Percentiles rank a stretch among this genome's conserved stretches.
Evolutionary conservation across 2,329 filamentous ascomycete species (phyloP).

Genomic region (Alternaria incomplexa): DNA sequence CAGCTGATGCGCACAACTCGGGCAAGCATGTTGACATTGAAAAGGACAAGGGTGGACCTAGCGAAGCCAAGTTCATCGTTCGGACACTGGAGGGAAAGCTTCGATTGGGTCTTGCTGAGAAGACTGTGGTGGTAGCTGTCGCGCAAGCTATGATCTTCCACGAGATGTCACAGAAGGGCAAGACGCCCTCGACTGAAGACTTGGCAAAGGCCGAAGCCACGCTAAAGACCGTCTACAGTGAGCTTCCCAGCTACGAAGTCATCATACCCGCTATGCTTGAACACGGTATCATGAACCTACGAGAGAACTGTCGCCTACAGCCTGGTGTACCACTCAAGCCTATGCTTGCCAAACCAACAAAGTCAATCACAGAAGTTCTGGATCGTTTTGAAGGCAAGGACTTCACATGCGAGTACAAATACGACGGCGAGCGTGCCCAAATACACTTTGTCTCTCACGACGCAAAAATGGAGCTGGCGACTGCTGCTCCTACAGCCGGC

Average conservation of each 20-base stretch:
- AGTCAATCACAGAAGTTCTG: constrained; percentile 95
- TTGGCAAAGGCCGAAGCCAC: constrained; percentile 83
- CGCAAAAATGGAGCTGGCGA: constrained; percentile 70
- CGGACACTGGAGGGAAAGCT: constrained; percentile 95
- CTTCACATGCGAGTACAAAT: constrained; percentile 99
- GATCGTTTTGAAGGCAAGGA: constrained; percentile 94
- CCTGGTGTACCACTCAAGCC: constrained; percentile 95
- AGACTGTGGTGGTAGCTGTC: constrained; percentile 85
- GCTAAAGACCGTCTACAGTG: constrained; percentile 93
- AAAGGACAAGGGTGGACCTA: constrained; percentile 90
- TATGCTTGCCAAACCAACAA: constrained; percentile 98
- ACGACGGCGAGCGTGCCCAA: constrained; percentile 96
- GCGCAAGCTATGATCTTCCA: constrained; percentile 88
- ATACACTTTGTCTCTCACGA: constrained; percentile 95
- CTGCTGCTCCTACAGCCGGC: constrained; percentile 62
- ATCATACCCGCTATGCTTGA: constrained; percentile 90
- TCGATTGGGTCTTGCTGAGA: constrained; percentile 88
- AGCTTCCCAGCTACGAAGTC: constrained; percentile 92
- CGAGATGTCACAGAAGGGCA: constrained; percentile 74
- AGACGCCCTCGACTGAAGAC: constrained; percentile 74
- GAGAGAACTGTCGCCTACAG: constrained; percentile 85
- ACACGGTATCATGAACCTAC: constrained; percentile 82
- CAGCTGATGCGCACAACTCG: constrained; percentile 75
- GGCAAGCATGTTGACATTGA: constrained; percentile 78
- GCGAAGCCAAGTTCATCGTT: constrained; percentile 93